Percentiles rank a stretch among this genome's conserved stretches.
Conservation (phyloP, 495 filamentous ascomycete species). For the Saxophila tyrrhenica region DNA sequence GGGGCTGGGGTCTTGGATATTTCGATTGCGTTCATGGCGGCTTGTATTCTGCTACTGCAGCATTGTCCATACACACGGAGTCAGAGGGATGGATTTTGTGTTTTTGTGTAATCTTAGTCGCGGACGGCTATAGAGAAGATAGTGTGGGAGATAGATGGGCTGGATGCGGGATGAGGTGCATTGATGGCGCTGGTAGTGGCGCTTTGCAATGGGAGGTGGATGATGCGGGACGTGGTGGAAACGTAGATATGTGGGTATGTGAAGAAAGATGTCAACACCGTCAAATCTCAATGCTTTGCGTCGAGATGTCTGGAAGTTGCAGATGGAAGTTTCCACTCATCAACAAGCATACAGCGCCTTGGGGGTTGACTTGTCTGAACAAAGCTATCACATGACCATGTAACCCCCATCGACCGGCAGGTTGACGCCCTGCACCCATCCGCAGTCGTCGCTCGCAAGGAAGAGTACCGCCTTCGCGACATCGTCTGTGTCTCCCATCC, state of each 20-base stretch:
- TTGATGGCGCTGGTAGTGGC: no score
- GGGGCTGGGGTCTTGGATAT: not conserved
- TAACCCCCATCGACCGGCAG: slow-evolving; percentile 42
- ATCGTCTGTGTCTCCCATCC: slow-evolving; percentile 36
- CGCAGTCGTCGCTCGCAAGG: slow-evolving; percentile 39
- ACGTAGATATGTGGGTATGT: not conserved
- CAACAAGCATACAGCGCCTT: no score
- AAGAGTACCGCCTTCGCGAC: slow-evolving; percentile 41
- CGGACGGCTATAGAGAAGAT: not conserved
- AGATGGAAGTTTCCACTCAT: no score
- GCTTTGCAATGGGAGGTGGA: not conserved
- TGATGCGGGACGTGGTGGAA: not conserved
- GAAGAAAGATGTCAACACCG: not conserved
- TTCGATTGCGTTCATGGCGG: not conserved
- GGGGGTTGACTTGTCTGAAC: no score
- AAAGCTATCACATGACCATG: slow-evolving; percentile 15
- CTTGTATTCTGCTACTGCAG: no score
- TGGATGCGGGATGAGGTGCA: not conserved
- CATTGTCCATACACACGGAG: no score
- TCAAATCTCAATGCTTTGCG: no score
- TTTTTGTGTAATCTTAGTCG: not conserved
- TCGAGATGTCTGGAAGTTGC: no score
- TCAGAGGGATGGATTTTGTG: not conserved
- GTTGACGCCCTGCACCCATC: slow-evolving; percentile 37
- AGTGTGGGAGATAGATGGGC: not conserved